phyloP scores from a whole-genome alignment of 768 basidiomycete species.

The Lactarius quietus region DNA sequence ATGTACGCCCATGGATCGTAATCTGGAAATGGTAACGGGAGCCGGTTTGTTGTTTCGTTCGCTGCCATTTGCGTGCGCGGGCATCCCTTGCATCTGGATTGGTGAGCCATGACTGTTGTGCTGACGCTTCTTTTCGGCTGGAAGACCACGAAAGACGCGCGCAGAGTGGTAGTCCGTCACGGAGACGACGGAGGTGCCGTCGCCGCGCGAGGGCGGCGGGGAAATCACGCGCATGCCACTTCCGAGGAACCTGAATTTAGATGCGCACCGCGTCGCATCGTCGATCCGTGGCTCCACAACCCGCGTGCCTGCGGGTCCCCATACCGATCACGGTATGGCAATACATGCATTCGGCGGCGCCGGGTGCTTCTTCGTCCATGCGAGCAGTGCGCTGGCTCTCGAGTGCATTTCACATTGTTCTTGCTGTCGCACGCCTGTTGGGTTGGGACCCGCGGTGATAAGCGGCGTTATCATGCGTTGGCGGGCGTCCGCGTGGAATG shows the following conservation, averaged over 20 bases:
- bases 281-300: not conserved
- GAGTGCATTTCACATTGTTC: constrained; percentile 7
- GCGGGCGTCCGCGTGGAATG: not conserved
- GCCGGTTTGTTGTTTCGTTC: too few relatives aligned
- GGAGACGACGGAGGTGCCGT: not conserved
- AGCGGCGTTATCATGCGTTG: constrained; percentile 1
- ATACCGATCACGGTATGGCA: constrained; percentile 6
- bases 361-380: constrained; percentile 6
- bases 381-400: constrained; percentile 1
- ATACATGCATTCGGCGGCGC: constrained; percentile 11
- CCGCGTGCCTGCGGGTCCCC: constrained; percentile 2
- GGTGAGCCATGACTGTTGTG: too few relatives aligned
- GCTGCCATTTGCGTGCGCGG: not conserved
- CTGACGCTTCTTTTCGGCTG: not conserved
- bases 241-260: constrained; percentile 4
- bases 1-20: too few relatives aligned
- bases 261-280: not conserved
- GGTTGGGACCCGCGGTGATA: not conserved
- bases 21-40: too few relatives aligned
- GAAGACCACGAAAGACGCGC: constrained; percentile 1
- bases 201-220: not conserved
- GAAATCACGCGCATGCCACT: constrained; percentile 7
- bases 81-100: not conserved
- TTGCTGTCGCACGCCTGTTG: not conserved
- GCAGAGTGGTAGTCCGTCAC: constrained; percentile 12